Base-by-base conservation (phyloP, 2,329 filamentous ascomycete genomes). In the Aspergillus alliaceus region DNA sequence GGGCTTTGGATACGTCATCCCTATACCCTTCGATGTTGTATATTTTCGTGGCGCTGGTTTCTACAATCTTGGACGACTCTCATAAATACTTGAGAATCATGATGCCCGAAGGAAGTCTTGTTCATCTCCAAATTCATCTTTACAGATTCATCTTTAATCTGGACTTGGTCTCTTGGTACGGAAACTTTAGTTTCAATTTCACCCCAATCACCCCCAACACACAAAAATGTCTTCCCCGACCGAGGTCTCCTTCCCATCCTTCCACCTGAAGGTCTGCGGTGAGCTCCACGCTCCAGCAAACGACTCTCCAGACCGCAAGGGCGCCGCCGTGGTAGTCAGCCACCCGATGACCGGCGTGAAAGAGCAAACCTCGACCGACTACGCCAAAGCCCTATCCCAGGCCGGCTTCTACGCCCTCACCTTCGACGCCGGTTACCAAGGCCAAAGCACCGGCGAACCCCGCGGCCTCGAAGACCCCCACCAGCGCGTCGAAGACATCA, bases 351-450 rank as follows among this genome's bases (percentile, higher is more conserved):
- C 57, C 18, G 51, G 56, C 1, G 56, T 77, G 37, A 79, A 79
- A 57, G 75, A 79, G 59, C 75, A 79, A 64, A 69, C 75, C 5
- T 44, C 74, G 2, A 65, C 64, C 6, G 35, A 66, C 44, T 72
- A 78, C 53, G 74, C 74, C 14, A 56, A 59, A 2, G 20, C 52
- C 0, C 66, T 78, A 3, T 39, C 70, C 18, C 47, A 66, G 11
- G 54, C 60, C 0, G 75, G 75, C 14, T 77, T 78, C 61, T 58
- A 63, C 29, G 50, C 61, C 12, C 64, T 79, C 14, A 63, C 69
- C 25, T 78, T 66, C 56, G 76, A 79, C 52, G 69, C 75, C 2
- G 69, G 66, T 2, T 74, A 76, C 51, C 74, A 78, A 57, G 76
- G 77, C 24, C 70, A 71, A 56, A 70, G 64, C 49, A 66, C 53